Conservation (phyloP, 306 rosid species). For the Arachis stenosperma region DNA sequence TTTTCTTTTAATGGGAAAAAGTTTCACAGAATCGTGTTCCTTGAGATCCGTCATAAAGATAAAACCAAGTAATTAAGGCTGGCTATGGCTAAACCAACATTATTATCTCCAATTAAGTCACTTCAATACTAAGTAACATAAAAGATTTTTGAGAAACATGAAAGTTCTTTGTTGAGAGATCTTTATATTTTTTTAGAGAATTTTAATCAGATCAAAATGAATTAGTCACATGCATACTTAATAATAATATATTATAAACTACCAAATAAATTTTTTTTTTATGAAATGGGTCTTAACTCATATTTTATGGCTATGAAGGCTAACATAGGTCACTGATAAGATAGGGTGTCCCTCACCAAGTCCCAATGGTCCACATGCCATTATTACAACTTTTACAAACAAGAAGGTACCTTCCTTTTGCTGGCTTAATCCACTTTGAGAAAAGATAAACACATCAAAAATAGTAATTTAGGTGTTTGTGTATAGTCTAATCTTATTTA, state of each 20-base stretch:
- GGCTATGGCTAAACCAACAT: background rate
- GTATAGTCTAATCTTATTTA: no score
- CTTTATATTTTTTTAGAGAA: no score
- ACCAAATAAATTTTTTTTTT: no score
- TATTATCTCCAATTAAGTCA: background rate
- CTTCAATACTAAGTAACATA: background rate
- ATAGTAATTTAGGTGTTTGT: background rate
- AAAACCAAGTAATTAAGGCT: background rate
- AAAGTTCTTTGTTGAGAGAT: no score
- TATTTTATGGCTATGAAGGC: no score
- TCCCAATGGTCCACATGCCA: constrained; percentile 29
- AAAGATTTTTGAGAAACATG: no score
- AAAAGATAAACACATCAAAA: background rate
- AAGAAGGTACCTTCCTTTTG: constrained; percentile 22
- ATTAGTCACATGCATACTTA: no score
- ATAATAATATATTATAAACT: no score
- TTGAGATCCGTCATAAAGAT: background rate
- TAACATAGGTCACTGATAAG: no score
- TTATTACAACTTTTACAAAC: background rate
- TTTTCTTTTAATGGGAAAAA: background rate
- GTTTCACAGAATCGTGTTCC: background rate
- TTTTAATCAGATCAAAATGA: no score
- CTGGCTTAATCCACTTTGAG: background rate
- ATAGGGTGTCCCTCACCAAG: background rate
- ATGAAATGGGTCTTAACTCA: no score